Base-by-base conservation (phyloP, 345 rosid genomes). In the Citrus sp. region DNA sequence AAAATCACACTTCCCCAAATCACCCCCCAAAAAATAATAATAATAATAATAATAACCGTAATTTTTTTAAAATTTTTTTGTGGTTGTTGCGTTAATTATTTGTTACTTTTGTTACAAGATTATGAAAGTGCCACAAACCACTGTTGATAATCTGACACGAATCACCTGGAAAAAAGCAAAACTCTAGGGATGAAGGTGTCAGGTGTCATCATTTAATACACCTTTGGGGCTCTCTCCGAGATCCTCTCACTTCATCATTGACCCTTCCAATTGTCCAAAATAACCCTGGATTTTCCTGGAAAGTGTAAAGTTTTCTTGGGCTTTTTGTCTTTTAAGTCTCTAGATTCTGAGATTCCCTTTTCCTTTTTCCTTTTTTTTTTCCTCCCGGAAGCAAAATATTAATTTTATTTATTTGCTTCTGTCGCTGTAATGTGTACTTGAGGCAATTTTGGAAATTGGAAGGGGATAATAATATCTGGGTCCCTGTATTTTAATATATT, bases 1-100 rank as follows among this genome's bases (percentile, higher is more conserved):
- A 35, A n/a, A 8, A 2, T 38, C 74, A 74, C 81, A 28, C 76
- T 54, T 77, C 70, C 70, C 81, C 77, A 69, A 35, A 70, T 56
- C 32, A 3, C 32, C 32, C 32, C 3, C 32, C 32, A 0, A 49
- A 70, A 28, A 28, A 30, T 2, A 30, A 30, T 0, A 37, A 74
- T 27, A 35, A 24, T 5, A 24, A 62, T 10, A 54, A 37, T 0
- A 37, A 37, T 6, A 37, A 32, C 34, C 4, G 34, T 32, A 32
- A 32, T 32, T 10, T 42, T 42, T 18, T 18, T 18, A 0, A 32
- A 32, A 0, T 16, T 14, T 55, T 4, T 19, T 21, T 55, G 6
- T 1, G n/a, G n/a, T 21, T n/a, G n/a, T 19, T 5, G n/a, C 6
- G 21, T 55, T 25, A 14, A 27, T 38, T 16, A 72, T 42, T 10